A percentile compares a stretch with the other conserved stretches of the same genome.
phyloP scores from a whole-genome alignment of 441 rosid species.

The Cnidoscolus chayamansa region DNA sequence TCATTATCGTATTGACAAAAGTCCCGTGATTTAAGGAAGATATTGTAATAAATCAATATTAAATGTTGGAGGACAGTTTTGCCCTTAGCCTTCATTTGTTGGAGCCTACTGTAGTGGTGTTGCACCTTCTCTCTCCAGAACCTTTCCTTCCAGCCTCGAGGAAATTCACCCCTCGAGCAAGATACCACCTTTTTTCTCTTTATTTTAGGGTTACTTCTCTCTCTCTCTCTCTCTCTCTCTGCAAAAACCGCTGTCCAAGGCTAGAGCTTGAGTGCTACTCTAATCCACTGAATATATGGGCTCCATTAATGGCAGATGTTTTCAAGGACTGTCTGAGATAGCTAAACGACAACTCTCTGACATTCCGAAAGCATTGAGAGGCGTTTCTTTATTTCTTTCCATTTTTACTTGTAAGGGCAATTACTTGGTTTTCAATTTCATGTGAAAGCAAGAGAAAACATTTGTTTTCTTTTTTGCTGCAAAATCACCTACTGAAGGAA shows the following conservation, averaged over 20 bases:
- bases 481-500: conserved; percentile 31
- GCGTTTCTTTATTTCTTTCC: not conserved
- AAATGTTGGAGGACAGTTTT: conserved; percentile 17
- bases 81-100: conserved; percentile 23
- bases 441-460: conserved; percentile 17
- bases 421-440: conserved; percentile 21
- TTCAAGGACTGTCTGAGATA: conserved; percentile 28
- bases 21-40: not conserved
- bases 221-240: not conserved
- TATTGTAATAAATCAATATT: not conserved
- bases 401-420: conserved; percentile 15
- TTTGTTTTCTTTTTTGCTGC: conserved; percentile 14
- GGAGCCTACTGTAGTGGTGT: conserved; percentile 18
- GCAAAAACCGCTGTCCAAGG: conserved; percentile 24
- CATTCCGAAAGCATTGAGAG: conserved; percentile 15
- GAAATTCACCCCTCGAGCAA: too few species aligned
- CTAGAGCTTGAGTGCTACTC: conserved; percentile 6
- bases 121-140: not conserved
- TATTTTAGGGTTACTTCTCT: conserved; percentile 8
- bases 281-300: conserved; percentile 29
- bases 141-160: not conserved
- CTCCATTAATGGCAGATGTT: conserved; percentile 30
- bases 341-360: conserved; percentile 36
- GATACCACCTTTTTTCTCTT: not conserved
- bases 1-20: not conserved